Base-by-base conservation (phyloP, 148 eudicot genomes). In the Mesembryanthemum crystallinum region DNA sequence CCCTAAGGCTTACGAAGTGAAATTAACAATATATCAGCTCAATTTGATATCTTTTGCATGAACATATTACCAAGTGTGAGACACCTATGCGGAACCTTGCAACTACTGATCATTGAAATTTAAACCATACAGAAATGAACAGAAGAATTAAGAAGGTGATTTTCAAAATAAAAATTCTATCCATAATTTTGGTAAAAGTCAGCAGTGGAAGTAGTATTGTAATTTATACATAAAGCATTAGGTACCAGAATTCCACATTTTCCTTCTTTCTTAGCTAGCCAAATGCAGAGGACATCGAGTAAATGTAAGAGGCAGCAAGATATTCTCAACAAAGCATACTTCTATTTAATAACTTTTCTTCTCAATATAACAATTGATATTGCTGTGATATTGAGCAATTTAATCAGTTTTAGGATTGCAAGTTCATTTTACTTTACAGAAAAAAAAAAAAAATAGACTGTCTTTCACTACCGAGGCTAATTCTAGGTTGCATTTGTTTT, bases 401-500 rank as follows among this genome's bases (percentile, higher is more conserved):
- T 7, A 17, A 20, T 1, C 13, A 18, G 23, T 54, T 21, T 54
- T 1, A 54, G n/a, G 23, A 54, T 54, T 20, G 58, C 3, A 47
- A 35, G 3, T 35, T 35, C 6, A 35, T 45, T 45, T 45, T 11
- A 45, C n/a, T n/a, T 45, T 45, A 45, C 49, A 45, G n/a, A n/a
- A n/a, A 45, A 45, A 45, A 17, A 65, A 18, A 18, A 65, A 35
- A 21, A n/a, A 39, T 64, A 32, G 68, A 37, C 13, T n/a, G 8
- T 51, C 25, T 32, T 69, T 71, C 23, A 17, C 18, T 20, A 18
- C 4, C 27, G 23, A 39, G 25, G 66, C 27, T 25, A 24, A 24
- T 75, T 75, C 67, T 30, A 28, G 27, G 49, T 57, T 49, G 58
- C n/a, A n/a, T n/a, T n/a, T n/a, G n/a, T n/a, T n/a, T n/a, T n/a